Base-by-base conservation (phyloP, 148 eudicot genomes). In the Camellia lanceoleosa region DNA sequence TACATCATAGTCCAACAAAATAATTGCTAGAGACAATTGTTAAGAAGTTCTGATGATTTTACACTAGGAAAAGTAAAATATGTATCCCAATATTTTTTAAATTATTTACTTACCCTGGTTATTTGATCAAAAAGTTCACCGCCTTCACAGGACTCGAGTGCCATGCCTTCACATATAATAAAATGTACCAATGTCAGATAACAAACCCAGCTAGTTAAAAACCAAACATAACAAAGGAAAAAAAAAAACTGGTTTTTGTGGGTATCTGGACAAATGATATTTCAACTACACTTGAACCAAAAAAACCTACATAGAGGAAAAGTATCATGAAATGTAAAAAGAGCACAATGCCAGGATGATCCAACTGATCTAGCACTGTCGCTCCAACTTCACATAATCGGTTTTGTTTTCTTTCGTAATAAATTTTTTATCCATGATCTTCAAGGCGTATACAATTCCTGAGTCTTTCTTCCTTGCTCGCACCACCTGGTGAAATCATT, bases 71-170 rank as follows among this genome's bases (percentile, higher is more conserved):
- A 58, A 69, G 59, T 30, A 5, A 76, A 52, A 69, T 38, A 51
- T 30, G 66, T 61, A 43, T 68, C 71, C 16, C 14, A 44, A 44
- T 44, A 78, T 4, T 73, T 77, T 42, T n/a, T 2, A 49, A 74
- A 78, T 15, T 73, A 78, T 15, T 73, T 62, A 80, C 97, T 86
- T 84, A 96, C 99, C 97, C 99, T 90, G 77, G 94, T 91, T 80
- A 96, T 96, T 87, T 96, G 99, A 84, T 96, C 99, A 82, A 96
- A 96, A 80, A 96, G 97, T 82, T 96, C 99, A 68, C 99, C 99
- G 19, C 98, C 99, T 86, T 96, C 98, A 83, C 99, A 96, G n/a
- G 97, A 91, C 85, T 96, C 99, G 30, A 96, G 97, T 52, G 94
- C 99, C 98, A 96, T 96, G 81, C 94, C 99, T 96, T 78, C 88